A percentile compares a stretch with the other conserved stretches of the same genome.
Evolutionary conservation across 1,139 yeast genomes (phyloP).

Genomic region (Candida sp.): DNA sequence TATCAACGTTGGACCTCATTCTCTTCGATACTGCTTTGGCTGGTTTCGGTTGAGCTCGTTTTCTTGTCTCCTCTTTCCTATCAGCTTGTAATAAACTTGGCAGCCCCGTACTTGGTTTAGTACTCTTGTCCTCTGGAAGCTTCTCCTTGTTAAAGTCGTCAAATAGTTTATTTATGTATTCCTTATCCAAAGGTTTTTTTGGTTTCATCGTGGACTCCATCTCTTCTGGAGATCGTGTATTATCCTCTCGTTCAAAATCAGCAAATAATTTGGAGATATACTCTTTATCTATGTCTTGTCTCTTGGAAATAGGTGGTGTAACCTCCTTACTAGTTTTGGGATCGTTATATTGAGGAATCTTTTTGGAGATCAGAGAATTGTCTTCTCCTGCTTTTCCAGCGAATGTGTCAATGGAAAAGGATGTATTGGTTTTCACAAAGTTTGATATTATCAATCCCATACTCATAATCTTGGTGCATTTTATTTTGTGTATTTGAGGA

Average conservation of each 20-base stretch:
- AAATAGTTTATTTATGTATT: slow-evolving; percentile 14
- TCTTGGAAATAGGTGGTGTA: slow-evolving; percentile 3
- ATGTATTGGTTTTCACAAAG: slow-evolving; percentile 42
- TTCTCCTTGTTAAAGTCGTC: slow-evolving; percentile 9
- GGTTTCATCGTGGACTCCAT: slow-evolving; percentile 1
- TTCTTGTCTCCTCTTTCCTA: not conserved
- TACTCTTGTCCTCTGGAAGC: slow-evolving; percentile 2
- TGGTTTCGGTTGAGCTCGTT: not conserved
- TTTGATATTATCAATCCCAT: slow-evolving; percentile 52
- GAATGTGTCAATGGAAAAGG: slow-evolving; percentile 50
- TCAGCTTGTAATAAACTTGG: not conserved
- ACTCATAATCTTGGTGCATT: slow-evolving; percentile 47
- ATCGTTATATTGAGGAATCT: not conserved
- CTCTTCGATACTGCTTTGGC: slow-evolving; percentile 1
- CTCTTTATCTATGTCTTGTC: slow-evolving; percentile 10
- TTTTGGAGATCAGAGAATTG: not conserved
- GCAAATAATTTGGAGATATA: slow-evolving; percentile 14
- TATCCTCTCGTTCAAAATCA: slow-evolving; percentile 8
- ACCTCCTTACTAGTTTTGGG: slow-evolving; percentile 3
- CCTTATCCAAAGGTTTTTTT: slow-evolving; percentile 7
- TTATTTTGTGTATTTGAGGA: slow-evolving; percentile 16
- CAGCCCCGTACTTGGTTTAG: not conserved
- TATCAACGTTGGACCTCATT: slow-evolving; percentile 11
- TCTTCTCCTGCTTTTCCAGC: slow-evolving; percentile 18
- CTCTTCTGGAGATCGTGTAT: slow-evolving; percentile 1